phyloP scores from a whole-genome alignment of 1,139 yeast genomes.

The Debaryomyces subglobosus region DNA sequence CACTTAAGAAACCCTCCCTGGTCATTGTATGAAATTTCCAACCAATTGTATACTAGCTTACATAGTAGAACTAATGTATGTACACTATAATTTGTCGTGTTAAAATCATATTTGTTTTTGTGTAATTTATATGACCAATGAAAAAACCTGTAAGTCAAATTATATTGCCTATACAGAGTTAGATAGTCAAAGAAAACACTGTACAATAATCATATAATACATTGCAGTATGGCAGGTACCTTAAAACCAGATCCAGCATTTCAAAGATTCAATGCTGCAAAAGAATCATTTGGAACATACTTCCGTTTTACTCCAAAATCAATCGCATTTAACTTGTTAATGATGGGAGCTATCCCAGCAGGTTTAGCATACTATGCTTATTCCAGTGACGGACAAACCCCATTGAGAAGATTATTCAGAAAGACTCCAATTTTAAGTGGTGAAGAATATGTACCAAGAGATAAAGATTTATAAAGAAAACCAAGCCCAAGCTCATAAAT shows the following conservation, averaged over 20 bases:
- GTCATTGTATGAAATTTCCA: not conserved
- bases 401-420: slow-evolving; percentile 42
- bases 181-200: not conserved
- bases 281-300: slow-evolving; percentile 45
- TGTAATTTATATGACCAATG: slow-evolving; percentile 6
- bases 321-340: slow-evolving; percentile 36
- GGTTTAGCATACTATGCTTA: slow-evolving; percentile 43
- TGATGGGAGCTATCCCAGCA: slow-evolving; percentile 45
- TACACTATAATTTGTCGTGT: not conserved
- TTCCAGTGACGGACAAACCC: slow-evolving; percentile 39
- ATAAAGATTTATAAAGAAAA: slow-evolving; percentile 40
- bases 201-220: not conserved
- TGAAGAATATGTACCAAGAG: slow-evolving; percentile 48
- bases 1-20: not conserved
- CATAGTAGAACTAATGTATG: not conserved
- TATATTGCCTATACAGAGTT: not conserved
- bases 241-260: slow-evolving; percentile 49
- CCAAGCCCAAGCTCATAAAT: slow-evolving; percentile 4
- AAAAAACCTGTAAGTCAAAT: slow-evolving; percentile 9
- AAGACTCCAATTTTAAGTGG: slow-evolving; percentile 36
- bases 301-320: slow-evolving; percentile 50
- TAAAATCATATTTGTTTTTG: not conserved
- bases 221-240: slow-evolving; percentile 44
- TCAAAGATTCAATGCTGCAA: slow-evolving; percentile 47
- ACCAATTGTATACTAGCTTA: slow-evolving; percentile 5